Percentiles rank a stretch among this genome's conserved stretches.
Conservation (phyloP, 1,284 basidiomycete species). For the Ceratorhiza oryzae-sativae region DNA sequence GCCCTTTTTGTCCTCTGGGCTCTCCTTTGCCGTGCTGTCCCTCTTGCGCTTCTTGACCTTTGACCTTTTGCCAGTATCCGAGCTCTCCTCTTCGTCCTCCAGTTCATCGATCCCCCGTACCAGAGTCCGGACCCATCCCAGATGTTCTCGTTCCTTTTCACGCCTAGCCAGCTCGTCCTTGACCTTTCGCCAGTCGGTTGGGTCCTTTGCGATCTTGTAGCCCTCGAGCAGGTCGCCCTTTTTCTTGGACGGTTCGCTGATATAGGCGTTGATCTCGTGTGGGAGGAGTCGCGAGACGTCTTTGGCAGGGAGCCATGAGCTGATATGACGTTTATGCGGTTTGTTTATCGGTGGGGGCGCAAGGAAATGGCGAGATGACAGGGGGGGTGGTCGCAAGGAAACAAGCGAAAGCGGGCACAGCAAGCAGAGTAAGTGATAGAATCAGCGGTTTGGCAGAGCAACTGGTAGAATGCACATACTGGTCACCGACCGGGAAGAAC, state of each 20-base stretch:
- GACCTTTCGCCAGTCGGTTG: slow-evolving; percentile 72
- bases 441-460: background rate
- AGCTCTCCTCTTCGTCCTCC: slow-evolving; percentile 60
- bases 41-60: slow-evolving; percentile 54
- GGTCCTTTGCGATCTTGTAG: slow-evolving; percentile 85
- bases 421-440: background rate
- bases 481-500: slow-evolving; percentile 92
- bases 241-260: slow-evolving; percentile 77
- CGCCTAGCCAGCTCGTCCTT: slow-evolving; percentile 51
- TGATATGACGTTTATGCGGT: slow-evolving; percentile 49
- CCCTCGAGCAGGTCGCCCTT: slow-evolving; percentile 77
- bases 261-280: slow-evolving; percentile 85
- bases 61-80: slow-evolving; percentile 53
- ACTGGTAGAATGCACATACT: slow-evolving; percentile 63
- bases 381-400: background rate
- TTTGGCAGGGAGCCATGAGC: slow-evolving; percentile 84
- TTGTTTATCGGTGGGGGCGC: slow-evolving; percentile 39
- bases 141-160: slow-evolving; percentile 59
- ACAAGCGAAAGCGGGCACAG: background rate
- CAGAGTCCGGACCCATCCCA: slow-evolving; percentile 63
- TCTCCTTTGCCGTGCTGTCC: slow-evolving; percentile 58
- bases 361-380: slow-evolving; percentile 22
- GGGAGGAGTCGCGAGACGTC: slow-evolving; percentile 81
- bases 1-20: slow-evolving; percentile 61
- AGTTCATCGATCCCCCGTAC: slow-evolving; percentile 69